A percentile compares a stretch with the other conserved stretches of the same genome.
Evolutionary conservation across 208 protist species (phyloP).

Genomic region (Trypanosoma cruzi): DNA sequence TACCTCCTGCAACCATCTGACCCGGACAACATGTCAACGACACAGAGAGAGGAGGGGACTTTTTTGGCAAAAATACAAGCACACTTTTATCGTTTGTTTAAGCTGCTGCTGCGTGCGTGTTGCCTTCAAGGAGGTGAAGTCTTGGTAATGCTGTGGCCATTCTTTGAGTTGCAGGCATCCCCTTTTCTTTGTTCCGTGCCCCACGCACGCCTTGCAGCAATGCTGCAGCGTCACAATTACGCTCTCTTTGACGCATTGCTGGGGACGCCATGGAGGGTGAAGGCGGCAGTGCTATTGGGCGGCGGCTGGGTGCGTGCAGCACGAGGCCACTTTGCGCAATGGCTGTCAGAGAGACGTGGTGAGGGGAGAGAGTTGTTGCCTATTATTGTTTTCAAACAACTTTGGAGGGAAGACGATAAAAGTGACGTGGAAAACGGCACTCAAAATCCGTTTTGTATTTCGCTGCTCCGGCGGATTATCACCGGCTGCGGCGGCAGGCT

Average conservation of each 20-base stretch:
- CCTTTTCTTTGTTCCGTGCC: conserved; percentile 14
- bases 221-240: conserved; percentile 11
- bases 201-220: neutral
- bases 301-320: neutral
- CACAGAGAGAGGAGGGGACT: neutral
- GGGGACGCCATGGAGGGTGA: neutral
- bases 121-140: neutral
- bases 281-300: neutral
- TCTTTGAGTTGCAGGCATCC: conserved; percentile 10
- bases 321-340: conserved; percentile 4
- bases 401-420: conserved; percentile 5
- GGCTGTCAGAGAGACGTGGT: conserved; percentile 1
- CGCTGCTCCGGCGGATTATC: conserved; percentile 9
- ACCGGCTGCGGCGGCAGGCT: neutral
- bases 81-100: conserved; percentile 12
- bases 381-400: conserved; percentile 8
- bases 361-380: neutral
- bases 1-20: conserved; percentile 13
- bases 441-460: neutral
- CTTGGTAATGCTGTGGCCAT: conserved; percentile 2
- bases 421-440: neutral
- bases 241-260: conserved; percentile 15
- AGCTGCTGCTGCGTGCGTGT: neutral
- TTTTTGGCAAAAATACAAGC: conserved; percentile 3
- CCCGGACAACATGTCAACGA: neutral